Evolutionary conservation across 495 filamentous ascomycete species (phyloP), one percentile per base, ranked within the genome.

Genomic region (Neurospora sp.): DNA sequence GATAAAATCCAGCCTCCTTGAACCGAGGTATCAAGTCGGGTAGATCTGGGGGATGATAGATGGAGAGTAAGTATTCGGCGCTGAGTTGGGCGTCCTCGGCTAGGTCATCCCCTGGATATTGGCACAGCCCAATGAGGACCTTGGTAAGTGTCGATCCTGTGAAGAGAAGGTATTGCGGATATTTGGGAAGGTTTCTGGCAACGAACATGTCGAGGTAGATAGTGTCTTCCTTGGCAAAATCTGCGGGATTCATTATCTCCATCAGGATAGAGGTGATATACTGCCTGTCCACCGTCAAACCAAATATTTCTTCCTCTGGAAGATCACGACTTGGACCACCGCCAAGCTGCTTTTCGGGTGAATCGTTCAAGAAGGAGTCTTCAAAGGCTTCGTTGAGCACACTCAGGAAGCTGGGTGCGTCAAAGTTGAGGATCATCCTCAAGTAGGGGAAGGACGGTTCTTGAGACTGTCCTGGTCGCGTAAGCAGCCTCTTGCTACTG

Each of bases 181-280:
- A 99, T 81, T 98, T 99, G 3, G 96, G 93, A 18, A 98, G 86
- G 76, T 97, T 99, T 72, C 96, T 91, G 61, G 96, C 95, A 79
- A 98, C 89, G 78, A 99, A 98, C 93, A 99, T 99, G 79, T 99
- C 91, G 41, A 99, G 87, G 80, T 96, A 98, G 72, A 99, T 93
- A 37, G 91, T 93, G 80, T 98, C 93, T 72, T 91, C 88, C n/a
- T 88, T 77, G 4, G 88, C 86, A 77, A 96, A 98, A 10, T 89
- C 88, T 18, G 84, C 78, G 10, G 88, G 80, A 70, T 88, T 89
- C 93, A 98, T 96, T 37, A 97, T 89, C 78, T 97, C 93, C 37
- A 97, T 85, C 70, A 99, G 81, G 48, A 97, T 96, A 69, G 90
- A 95, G 73, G 97, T 87, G 70, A 99, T 86, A 78, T 94, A 94